These are phyloP conservation scores for Zygnema circumcarinatum DNA, from an alignment of 139 green algal genomes.

Conservation along the genomic window DNA sequence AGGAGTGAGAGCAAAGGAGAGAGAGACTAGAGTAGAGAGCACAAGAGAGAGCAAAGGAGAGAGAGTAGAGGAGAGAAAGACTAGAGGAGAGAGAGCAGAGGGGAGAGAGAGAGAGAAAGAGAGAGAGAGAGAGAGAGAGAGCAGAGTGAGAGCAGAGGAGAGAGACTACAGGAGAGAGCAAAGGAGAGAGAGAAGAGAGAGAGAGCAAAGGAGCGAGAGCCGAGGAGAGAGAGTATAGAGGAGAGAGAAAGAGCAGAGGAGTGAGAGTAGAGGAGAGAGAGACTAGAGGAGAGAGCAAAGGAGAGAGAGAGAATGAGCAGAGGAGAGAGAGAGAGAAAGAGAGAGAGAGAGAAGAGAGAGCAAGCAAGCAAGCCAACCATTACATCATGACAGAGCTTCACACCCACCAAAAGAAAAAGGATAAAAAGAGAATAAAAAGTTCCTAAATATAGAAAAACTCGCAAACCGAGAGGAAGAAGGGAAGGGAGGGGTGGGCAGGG, in stretches of 20 bases:
- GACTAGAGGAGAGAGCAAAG: neutral
- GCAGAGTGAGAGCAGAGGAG: neutral
- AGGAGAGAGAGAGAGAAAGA: neutral
- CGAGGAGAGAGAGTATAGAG: neutral
- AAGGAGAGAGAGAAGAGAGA: neutral
- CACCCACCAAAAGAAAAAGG: too few relatives aligned
- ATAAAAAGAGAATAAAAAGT: neutral
- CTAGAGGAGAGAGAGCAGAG: neutral
- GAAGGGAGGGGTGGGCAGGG: too few relatives aligned
- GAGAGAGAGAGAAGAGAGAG: neutral
- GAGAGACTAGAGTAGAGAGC: neutral
- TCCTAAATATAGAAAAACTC: neutral
- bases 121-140: neutral
- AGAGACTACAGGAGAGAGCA: neutral
- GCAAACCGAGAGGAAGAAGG: neutral
- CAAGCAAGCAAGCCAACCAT: neutral
- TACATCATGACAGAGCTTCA: too few relatives aligned
- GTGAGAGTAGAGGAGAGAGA: neutral
- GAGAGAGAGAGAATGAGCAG: neutral
- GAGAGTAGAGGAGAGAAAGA: neutral
- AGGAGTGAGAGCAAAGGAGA: neutral
- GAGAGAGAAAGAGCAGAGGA: neutral
- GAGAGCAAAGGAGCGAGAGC: neutral
- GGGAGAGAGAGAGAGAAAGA: neutral
- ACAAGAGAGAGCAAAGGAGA: neutral